Percentiles rank a stretch among this genome's conserved stretches.
phyloP scores from a whole-genome alignment of 805 yeast genomes.

The Candida boidinii region DNA sequence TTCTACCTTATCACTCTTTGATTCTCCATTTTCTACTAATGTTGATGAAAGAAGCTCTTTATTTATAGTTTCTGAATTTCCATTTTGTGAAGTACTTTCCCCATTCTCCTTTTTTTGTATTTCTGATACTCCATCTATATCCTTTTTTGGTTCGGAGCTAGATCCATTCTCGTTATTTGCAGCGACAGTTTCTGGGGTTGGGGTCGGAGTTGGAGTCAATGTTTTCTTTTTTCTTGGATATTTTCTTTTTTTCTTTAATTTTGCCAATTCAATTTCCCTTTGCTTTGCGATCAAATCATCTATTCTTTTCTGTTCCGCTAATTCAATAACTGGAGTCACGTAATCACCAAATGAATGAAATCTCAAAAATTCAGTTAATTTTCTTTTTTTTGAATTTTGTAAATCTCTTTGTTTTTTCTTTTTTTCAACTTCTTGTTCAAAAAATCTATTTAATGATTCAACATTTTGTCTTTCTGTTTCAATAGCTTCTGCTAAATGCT shows the following conservation, averaged over 20 bases:
- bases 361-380: conserved; percentile 52
- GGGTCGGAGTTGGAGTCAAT: no score
- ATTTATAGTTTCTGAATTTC: no score
- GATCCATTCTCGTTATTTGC: background rate
- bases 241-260: conserved; percentile 27
- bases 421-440: conserved; percentile 77
- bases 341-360: conserved; percentile 36
- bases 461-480: conserved; percentile 77
- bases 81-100: conserved; percentile 10
- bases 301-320: conserved; percentile 29
- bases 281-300: no score
- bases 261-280: conserved; percentile 23
- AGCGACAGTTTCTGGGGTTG: background rate
- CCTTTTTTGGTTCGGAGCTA: background rate
- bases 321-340: conserved; percentile 59
- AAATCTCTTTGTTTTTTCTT: conserved; percentile 71
- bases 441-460: conserved; percentile 63
- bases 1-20: conserved; percentile 3
- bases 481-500: conserved; percentile 71
- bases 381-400: conserved; percentile 55
- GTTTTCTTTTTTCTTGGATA: conserved; percentile 27
- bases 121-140: conserved; percentile 11
- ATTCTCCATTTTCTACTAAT: conserved; percentile 14
- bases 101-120: conserved; percentile 18
- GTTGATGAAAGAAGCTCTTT: no score